These are phyloP conservation scores for Penicillium steckii DNA, from an alignment of 495 filamentous ascomycete genomes.

Conservation along the genomic window DNA sequence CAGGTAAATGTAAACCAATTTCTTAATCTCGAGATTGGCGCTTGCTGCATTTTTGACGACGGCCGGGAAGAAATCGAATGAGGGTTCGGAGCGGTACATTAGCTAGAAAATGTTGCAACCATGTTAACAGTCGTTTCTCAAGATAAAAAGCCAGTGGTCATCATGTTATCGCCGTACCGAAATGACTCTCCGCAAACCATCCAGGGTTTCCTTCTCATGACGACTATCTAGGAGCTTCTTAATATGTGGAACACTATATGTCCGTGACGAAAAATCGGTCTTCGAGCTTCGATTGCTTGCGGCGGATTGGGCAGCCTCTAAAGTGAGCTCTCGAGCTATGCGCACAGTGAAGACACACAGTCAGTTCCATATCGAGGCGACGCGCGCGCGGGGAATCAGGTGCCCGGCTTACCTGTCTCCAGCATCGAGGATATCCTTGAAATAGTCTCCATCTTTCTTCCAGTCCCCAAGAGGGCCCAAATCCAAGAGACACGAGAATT, in stretches of 20 bases:
- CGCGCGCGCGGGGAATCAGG: neutral
- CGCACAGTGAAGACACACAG: conserved; percentile 21
- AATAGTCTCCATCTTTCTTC: conserved; percentile 81
- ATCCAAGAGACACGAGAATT: conserved; percentile 16
- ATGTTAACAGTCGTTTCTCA: conserved; percentile 19
- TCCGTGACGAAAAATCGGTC: conserved; percentile 41
- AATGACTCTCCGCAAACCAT: conserved; percentile 87
- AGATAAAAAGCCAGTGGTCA: neutral
- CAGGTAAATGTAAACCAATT: conserved; percentile 96
- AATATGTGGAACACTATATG: conserved; percentile 61
- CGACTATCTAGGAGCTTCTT: conserved; percentile 94
- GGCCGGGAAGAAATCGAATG: conserved; percentile 84
- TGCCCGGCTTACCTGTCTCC: conserved; percentile 75
- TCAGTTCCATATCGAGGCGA: conserved; percentile 18
- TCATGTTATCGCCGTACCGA: conserved; percentile 56
- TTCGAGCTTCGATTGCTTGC: conserved; percentile 43
- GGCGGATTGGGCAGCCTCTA: conserved; percentile 90
- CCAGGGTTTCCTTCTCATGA: conserved; percentile 87
- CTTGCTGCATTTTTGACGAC: conserved; percentile 96
- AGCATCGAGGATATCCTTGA: conserved; percentile 88
- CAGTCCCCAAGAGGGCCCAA: conserved; percentile 21
- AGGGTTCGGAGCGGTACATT: conserved; percentile 85
- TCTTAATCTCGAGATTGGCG: conserved; percentile 89
- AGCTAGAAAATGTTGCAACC: conserved; percentile 53
- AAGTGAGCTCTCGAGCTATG: conserved; percentile 88